Evolutionary conservation across 2,329 filamentous ascomycete genomes (phyloP).

Genomic region (Alternaria ethzedia): DNA sequence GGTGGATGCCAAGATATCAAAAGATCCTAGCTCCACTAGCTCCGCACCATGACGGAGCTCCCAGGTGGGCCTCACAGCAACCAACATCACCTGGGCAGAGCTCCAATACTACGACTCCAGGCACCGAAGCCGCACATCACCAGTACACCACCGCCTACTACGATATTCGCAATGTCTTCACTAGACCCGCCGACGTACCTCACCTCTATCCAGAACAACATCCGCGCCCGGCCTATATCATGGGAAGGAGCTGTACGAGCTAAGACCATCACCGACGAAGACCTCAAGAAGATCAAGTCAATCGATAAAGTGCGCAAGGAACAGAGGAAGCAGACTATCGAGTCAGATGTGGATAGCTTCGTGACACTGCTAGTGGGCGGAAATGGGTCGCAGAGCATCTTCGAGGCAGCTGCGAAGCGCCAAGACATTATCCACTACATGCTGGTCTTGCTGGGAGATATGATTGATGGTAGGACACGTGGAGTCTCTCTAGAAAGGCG

Average conservation of each 20-base stretch:
- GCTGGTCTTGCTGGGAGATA: slow-evolving; percentile 83
- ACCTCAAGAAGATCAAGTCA: slow-evolving; percentile 93
- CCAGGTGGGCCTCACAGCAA: slow-evolving; percentile 37
- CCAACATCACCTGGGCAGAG: slow-evolving; percentile 28
- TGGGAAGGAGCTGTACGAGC: slow-evolving; percentile 97
- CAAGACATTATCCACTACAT: slow-evolving; percentile 94
- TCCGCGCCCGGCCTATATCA: slow-evolving; percentile 91
- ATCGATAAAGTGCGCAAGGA: slow-evolving; percentile 97
- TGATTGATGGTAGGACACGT: slow-evolving; percentile 74
- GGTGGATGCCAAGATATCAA: slow-evolving; percentile 39
- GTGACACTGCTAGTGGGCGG: slow-evolving; percentile 78
- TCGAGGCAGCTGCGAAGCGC: slow-evolving; percentile 81
- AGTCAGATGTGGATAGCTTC: slow-evolving; percentile 81
- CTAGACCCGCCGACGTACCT: slow-evolving; percentile 90
- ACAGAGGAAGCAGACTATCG: slow-evolving; percentile 81
- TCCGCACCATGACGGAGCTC: slow-evolving; percentile 41
- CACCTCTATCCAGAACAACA: slow-evolving; percentile 92
- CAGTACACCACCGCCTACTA: slow-evolving; percentile 2
- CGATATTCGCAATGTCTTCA: slow-evolving; percentile 68
- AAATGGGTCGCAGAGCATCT: slow-evolving; percentile 70
- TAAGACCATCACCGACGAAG: slow-evolving; percentile 90
- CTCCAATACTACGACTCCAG: slow-evolving; percentile 20
- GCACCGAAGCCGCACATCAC: slow-evolving; percentile 12
- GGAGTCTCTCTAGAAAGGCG: background rate
- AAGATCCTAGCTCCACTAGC: slow-evolving; percentile 19